phyloP scores from a whole-genome alignment of 1,284 basidiomycete genomes.

The Irpex sp. region DNA sequence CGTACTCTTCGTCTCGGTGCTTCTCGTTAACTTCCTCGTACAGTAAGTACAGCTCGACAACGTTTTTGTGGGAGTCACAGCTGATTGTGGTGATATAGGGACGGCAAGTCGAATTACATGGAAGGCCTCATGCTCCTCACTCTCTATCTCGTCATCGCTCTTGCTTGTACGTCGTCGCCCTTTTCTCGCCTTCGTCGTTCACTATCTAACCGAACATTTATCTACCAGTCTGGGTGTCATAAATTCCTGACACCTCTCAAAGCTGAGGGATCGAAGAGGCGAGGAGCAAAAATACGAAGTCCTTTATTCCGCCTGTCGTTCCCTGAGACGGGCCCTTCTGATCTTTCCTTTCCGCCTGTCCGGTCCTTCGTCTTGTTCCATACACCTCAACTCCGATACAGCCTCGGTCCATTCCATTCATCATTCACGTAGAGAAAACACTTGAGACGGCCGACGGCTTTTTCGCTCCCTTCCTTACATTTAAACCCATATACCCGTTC shows the following conservation, averaged over 20 bases:
- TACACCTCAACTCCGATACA: too few relatives aligned
- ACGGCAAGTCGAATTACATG: slow-evolving; percentile 85
- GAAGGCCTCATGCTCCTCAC: slow-evolving; percentile 69
- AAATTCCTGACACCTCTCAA: slow-evolving; percentile 3
- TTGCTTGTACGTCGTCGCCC: slow-evolving; percentile 21
- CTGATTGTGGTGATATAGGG: slow-evolving; percentile 34
- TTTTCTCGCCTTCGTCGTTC: neutral
- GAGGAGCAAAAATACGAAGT: slow-evolving; percentile 1
- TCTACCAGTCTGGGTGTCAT: slow-evolving; percentile 29
- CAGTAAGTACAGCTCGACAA: slow-evolving; percentile 43
- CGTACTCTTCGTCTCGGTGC: slow-evolving; percentile 78
- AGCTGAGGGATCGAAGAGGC: slow-evolving; percentile 12
- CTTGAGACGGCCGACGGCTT: too few relatives aligned
- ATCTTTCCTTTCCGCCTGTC: neutral
- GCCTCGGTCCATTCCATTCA: too few relatives aligned
- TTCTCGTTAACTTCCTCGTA: slow-evolving; percentile 78
- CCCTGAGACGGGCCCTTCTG: neutral
- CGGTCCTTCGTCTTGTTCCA: neutral
- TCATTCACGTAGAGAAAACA: too few relatives aligned
- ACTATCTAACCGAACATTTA: slow-evolving; percentile 3
- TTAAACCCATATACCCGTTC: too few relatives aligned
- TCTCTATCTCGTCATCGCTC: slow-evolving; percentile 30
- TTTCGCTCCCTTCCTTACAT: too few relatives aligned
- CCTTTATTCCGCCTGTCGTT: neutral
- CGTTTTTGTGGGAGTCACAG: neutral